phyloP scores from a whole-genome alignment of 1,284 basidiomycete species.

The Pseudozyma sp. region DNA sequence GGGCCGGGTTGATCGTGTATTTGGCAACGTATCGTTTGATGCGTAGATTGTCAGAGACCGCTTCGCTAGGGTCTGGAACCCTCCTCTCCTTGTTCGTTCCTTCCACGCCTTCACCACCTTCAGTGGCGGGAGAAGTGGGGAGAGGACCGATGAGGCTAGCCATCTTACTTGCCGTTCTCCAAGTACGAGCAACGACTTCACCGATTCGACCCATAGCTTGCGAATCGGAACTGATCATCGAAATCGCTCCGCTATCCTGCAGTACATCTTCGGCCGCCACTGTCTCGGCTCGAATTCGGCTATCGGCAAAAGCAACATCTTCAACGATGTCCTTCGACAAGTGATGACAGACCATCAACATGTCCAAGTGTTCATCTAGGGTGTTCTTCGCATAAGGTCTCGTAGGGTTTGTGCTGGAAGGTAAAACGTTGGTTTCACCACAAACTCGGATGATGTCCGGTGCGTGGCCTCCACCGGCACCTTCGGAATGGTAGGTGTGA shows the following conservation, averaged over 20 bases:
- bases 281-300: conserved; percentile 94
- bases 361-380: conserved; percentile 96
- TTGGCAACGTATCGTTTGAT: conserved; percentile 97
- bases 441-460: conserved; percentile 98
- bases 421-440: conserved; percentile 89
- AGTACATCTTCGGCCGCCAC: conserved; percentile 97
- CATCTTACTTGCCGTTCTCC: conserved; percentile 98
- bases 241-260: conserved; percentile 91
- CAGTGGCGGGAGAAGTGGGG: not conserved
- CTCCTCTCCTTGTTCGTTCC: not conserved
- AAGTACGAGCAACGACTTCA: conserved; percentile 91
- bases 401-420: conserved; percentile 97
- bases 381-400: conserved; percentile 92
- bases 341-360: conserved; percentile 84
- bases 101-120: not conserved
- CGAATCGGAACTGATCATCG: conserved; percentile 94
- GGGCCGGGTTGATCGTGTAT: conserved; percentile 97
- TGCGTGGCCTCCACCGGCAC: conserved; percentile 83
- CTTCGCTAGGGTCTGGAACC: conserved; percentile 71
- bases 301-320: conserved; percentile 96
- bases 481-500: conserved; percentile 76
- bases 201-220: conserved; percentile 97
- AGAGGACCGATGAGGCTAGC: conserved; percentile 81
- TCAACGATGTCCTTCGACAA: conserved; percentile 74
- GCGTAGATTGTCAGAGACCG: conserved; percentile 84